phyloP scores from a whole-genome alignment of 1,284 basidiomycete species.

The Sporisorium iseilematis-ciliati region DNA sequence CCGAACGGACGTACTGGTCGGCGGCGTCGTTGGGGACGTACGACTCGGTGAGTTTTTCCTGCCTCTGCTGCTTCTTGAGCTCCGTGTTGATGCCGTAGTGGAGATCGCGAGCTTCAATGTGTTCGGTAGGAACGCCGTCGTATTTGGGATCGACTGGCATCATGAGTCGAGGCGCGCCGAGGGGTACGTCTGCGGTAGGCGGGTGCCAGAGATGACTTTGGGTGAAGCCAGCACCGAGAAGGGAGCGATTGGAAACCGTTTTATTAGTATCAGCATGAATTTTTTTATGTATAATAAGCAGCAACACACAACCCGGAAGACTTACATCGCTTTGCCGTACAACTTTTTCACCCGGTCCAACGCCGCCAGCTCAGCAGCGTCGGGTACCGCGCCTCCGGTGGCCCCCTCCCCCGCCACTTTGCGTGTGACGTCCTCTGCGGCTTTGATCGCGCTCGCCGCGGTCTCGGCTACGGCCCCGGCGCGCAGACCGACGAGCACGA shows the following conservation, averaged over 20 bases:
- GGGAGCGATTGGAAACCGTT: no score
- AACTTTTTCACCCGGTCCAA: conserved; percentile 33
- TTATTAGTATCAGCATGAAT: no score
- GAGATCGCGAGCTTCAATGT: conserved; percentile 23
- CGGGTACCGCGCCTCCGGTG: conserved; percentile 39
- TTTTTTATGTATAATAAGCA: neutral
- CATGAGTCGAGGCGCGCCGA: conserved; percentile 48
- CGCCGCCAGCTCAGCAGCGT: conserved; percentile 34
- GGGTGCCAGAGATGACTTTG: conserved; percentile 34
- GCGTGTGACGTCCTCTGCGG: conserved; percentile 22
- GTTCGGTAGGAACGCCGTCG: conserved; percentile 11
- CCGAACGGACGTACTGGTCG: conserved; percentile 34
- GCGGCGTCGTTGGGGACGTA: conserved; percentile 28
- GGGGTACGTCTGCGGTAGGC: conserved; percentile 15
- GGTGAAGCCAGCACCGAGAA: neutral
- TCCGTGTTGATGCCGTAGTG: conserved; percentile 35
- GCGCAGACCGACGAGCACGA: conserved; percentile 68
- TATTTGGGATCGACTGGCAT: conserved; percentile 40
- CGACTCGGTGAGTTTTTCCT: conserved; percentile 19
- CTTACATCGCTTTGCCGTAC: conserved; percentile 40
- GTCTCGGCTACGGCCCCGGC: conserved; percentile 16
- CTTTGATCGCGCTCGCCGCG: conserved; percentile 21
- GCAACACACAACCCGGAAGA: neutral
- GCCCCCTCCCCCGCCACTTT: conserved; percentile 12
- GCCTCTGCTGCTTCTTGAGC: conserved; percentile 29